Base-by-base conservation (phyloP, 2,329 filamentous ascomycete species). In the Colletotrichum melonis region DNA sequence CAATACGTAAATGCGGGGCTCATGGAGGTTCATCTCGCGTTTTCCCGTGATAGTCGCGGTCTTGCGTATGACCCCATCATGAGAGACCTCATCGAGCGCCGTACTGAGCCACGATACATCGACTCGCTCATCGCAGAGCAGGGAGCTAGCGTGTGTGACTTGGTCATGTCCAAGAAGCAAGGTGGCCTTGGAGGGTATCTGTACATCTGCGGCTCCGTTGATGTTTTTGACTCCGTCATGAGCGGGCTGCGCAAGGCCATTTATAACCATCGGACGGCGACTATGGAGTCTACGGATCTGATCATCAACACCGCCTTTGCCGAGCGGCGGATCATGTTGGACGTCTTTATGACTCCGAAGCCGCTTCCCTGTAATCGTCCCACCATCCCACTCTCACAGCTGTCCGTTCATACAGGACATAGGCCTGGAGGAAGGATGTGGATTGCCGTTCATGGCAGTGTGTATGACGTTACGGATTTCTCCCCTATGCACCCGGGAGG, bases 271-370 rank as follows among this genome's bases (percentile, higher is more conserved):
- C 83, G 86, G 54, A 86, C 86, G 3, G 84, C 87, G 2, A 88
- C 86, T 0, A 87, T 88, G 81, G 85, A 88, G 42, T 85, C 84
- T 0, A 85, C 86, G 0, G 88, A 89, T 66, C 78, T 84, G 38
- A 84, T 89, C 63, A 78, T 89, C 63, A 85, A 87, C 75, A 86
- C 84, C 28, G 88, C 88, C 0, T 89, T 89, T 69, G 87, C 87
- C 0, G 88, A 90, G 78, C 82, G 88, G 1, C 83, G 88, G 6
- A 87, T 90, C 76, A 89, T 89, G 88, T 78, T 89, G 0, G 87
- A 89, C 71, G 86, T 89, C 54, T 89, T 89, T 78, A 89, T 89
- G 87, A 86, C 86, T 1, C 88, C 88, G 1, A 87, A 86, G 69
- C 84, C 87, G 0, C 82, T 89, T 1, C 85, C 87, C 0, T 88